These are phyloP conservation scores for Aquilaria agallochum DNA, from an alignment of 441 rosid species.

Conservation along the genomic window DNA sequence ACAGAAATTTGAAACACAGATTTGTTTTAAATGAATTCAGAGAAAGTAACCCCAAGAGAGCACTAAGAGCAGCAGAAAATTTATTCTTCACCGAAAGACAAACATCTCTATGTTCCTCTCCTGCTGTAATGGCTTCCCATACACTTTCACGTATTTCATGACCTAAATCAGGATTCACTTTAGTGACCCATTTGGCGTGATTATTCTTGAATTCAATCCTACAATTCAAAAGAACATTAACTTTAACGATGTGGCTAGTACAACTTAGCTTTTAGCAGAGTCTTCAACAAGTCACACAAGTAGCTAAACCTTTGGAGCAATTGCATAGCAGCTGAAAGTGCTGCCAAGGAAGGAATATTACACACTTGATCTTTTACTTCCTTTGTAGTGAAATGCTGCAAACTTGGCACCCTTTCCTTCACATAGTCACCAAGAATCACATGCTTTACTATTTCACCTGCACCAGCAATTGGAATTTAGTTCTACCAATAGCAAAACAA, in stretches of 20 bases:
- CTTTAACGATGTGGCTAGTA: conserved; percentile 4
- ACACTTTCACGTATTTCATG: conserved; percentile 61
- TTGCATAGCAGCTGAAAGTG: conserved; percentile 71
- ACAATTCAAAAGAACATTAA: conserved; percentile 16
- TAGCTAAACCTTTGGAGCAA: conserved; percentile 54
- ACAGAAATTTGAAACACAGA: no score
- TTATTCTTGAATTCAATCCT: conserved; percentile 84
- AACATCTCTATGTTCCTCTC: conserved; percentile 43
- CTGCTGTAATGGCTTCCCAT: conserved; percentile 52
- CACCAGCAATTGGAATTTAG: conserved; percentile 1
- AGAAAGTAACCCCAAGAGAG: conserved; percentile 64
- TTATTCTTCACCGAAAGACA: conserved; percentile 51
- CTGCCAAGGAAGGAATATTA: conserved; percentile 65
- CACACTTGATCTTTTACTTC: conserved; percentile 31
- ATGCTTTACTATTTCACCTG: conserved; percentile 54
- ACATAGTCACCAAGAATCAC: conserved; percentile 58
- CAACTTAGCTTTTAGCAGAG: conserved; percentile 10
- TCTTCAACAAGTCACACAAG: conserved; percentile 2
- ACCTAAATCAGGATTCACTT: conserved; percentile 70
- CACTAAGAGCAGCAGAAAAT: conserved; percentile 48
- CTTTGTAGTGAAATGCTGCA: conserved; percentile 52
- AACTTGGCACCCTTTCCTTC: conserved; percentile 56
- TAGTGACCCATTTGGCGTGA: conserved; percentile 68
- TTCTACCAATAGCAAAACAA: not conserved
- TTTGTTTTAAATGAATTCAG: conserved; percentile 2